Conservation (phyloP, 345 rosid genomes). For the Cardamine chenopodiifolia region DNA sequence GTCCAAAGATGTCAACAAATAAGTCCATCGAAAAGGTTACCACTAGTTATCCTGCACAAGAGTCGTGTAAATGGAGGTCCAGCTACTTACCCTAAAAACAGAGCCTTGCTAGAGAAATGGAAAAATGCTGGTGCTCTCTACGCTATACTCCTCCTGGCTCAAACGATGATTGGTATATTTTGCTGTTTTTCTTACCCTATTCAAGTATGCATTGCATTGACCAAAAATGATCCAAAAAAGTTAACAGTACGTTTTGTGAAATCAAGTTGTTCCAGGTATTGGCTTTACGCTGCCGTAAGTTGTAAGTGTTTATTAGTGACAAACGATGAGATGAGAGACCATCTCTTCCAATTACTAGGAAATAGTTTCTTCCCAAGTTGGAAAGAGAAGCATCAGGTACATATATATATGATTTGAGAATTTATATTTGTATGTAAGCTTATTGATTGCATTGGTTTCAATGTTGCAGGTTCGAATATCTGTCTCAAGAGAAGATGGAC, state of each 20-base stretch:
- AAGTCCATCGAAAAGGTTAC: slow-evolving; percentile 74
- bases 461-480: slow-evolving; percentile 68
- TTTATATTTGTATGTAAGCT: background rate
- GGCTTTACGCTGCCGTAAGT: slow-evolving; percentile 95
- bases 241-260: background rate
- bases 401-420: background rate
- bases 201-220: background rate
- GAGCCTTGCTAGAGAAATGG: slow-evolving; percentile 71
- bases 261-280: slow-evolving; percentile 60
- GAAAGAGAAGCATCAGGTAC: slow-evolving; percentile 99
- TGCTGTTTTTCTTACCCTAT: background rate
- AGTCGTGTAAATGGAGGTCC: slow-evolving; percentile 75
- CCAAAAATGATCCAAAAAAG: background rate
- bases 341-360: slow-evolving; percentile 87
- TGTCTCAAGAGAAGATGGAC: slow-evolving; percentile 48
- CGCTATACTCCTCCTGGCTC: slow-evolving; percentile 87
- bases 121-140: slow-evolving; percentile 75
- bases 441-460: background rate
- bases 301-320: slow-evolving; percentile 79
- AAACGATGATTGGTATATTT: slow-evolving; percentile 87
- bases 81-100: slow-evolving; percentile 62
- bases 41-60: slow-evolving; percentile 79
- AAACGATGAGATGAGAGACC: slow-evolving; percentile 99
- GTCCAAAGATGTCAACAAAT: slow-evolving; percentile 56
- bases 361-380: slow-evolving; percentile 93